Evolutionary conservation across 1,139 yeast genomes (phyloP).

Genomic region (Blastobotrys capitulatus): DNA sequence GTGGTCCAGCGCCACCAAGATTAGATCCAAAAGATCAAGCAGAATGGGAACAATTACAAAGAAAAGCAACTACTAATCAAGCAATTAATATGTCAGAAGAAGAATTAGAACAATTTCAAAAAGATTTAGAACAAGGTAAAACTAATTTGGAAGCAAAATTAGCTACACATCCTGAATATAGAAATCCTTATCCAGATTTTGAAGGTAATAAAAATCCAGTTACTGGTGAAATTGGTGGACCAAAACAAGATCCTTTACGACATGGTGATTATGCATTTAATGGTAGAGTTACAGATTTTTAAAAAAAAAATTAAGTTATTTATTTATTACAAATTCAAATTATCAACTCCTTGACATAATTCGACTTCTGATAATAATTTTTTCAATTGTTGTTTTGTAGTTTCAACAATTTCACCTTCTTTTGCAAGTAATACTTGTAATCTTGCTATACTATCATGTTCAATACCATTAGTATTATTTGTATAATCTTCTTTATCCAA

Average conservation of each 20-base stretch:
- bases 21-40: slow-evolving; percentile 84
- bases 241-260: slow-evolving; percentile 94
- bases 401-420: slow-evolving; percentile 16
- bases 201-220: slow-evolving; percentile 91
- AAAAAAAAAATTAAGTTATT: slow-evolving; percentile 12
- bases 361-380: slow-evolving; percentile 9
- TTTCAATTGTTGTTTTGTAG: slow-evolving; percentile 14
- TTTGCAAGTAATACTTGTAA: slow-evolving; percentile 14
- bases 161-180: slow-evolving; percentile 54
- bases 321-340: slow-evolving; percentile 4
- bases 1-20: slow-evolving; percentile 71
- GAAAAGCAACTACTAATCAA: slow-evolving; percentile 71
- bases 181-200: slow-evolving; percentile 84
- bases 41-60: slow-evolving; percentile 83
- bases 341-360: slow-evolving; percentile 1
- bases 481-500: slow-evolving; percentile 6
- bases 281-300: slow-evolving; percentile 95
- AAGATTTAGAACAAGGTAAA: slow-evolving; percentile 32
- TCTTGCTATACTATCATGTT: slow-evolving; percentile 12
- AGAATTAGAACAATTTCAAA: slow-evolving; percentile 49
- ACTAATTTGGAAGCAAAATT: slow-evolving; percentile 45
- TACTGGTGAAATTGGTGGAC: slow-evolving; percentile 96
- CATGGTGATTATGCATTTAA: slow-evolving; percentile 95
- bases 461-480: not conserved
- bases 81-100: slow-evolving; percentile 56